These are phyloP conservation scores for Aspergillus ellipticus DNA, from an alignment of 495 filamentous ascomycete species.

Conservation along the genomic window DNA sequence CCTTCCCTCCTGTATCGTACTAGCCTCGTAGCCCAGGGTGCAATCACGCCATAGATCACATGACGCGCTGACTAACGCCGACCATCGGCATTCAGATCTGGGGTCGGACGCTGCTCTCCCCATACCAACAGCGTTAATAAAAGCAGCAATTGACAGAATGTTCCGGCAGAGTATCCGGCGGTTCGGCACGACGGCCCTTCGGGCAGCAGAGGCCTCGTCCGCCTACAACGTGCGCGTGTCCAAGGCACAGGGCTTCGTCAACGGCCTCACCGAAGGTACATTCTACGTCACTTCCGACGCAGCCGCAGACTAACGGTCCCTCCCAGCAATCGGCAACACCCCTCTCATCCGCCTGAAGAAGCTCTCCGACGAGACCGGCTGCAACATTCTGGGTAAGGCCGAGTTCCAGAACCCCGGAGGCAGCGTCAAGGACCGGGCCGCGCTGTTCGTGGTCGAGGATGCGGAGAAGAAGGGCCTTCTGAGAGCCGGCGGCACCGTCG, in stretches of 20 bases:
- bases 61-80: conserved; percentile 23
- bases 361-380: conserved; percentile 88
- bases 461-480: conserved; percentile 86
- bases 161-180: conserved; percentile 53
- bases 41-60: conserved; percentile 27
- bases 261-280: conserved; percentile 84
- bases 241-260: conserved; percentile 75
- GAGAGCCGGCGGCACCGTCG: conserved; percentile 82
- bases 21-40: too few species aligned
- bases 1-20: too few species aligned
- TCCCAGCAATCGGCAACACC: conserved; percentile 92
- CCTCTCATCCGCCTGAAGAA: conserved; percentile 86
- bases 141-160: conserved; percentile 37
- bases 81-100: conserved; percentile 14
- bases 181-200: conserved; percentile 53
- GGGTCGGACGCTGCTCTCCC: conserved; percentile 5
- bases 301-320: background rate
- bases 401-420: conserved; percentile 99
- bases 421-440: conserved; percentile 93
- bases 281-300: background rate
- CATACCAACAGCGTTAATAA: conserved; percentile 1
- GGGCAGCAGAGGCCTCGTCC: conserved; percentile 52
- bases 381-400: conserved; percentile 92
- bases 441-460: conserved; percentile 88
- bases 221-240: conserved; percentile 63